Base-by-base conservation (phyloP, 352 stramenopile species). In the Phytopythium helicoides region DNA sequence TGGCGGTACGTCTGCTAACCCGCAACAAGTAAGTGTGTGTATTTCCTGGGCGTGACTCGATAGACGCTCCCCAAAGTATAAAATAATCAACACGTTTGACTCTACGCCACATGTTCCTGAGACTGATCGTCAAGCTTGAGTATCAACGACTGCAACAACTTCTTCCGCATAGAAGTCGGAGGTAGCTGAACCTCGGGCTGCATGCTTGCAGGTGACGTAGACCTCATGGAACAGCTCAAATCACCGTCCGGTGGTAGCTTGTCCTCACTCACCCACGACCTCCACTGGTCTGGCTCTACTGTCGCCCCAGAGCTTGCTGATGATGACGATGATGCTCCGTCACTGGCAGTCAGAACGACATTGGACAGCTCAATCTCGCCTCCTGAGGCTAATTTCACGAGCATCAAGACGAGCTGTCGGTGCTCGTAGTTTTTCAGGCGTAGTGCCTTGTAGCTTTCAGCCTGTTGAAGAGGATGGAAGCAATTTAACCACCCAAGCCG, bases 401-500 rank as follows among this genome's bases (percentile, higher is more conserved):
- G 59, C 23, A 76, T 28, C n/a, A 87, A 49, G 22, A 83, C 38
- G 16, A 89, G 58, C 52, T 89, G 78, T 1, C 76, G 64, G 9
- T 87, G 73, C 37, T 89, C 76, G 37, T 76, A 81, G n/a, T 49
- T 50, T 16, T 58, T 63, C 6, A 89, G 33, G 15, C 76, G 66
- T 7, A 89, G 51, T 22, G 70, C 47, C 18, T 76, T 71, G 48
- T 86, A 89, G 0, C 57, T 73, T 47, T 87, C 78, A 15, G 58
- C 62, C 42, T 74, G 60, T 49, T 87, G 76, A 8, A 89, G 55
- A 5, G 78, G 76, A 37, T 87, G 76, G 46, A 89, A 87, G 36
- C 68, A 84, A 34, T 86, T 76, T 16, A 89, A 54, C 21, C 73
- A 62, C 16, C 81, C 81, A 12, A 91, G 56, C 21, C 81, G 71